These are phyloP conservation scores for Flammula alnicola DNA, from an alignment of 1,284 basidiomycete genomes.

Conservation along the genomic window DNA sequence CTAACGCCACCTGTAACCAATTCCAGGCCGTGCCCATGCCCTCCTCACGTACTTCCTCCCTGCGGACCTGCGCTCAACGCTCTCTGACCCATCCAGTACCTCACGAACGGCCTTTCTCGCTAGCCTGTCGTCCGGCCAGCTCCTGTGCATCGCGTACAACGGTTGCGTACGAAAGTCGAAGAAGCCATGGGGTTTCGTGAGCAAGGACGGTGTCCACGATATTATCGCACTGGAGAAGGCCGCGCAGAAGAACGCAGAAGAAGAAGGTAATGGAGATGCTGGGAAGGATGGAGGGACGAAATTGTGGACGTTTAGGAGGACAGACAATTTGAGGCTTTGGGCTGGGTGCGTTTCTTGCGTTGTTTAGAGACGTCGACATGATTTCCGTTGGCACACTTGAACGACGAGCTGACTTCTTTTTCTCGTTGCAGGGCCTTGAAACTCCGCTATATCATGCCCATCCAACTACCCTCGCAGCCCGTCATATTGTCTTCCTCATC, in stretches of 20 bases:
- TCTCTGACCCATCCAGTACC: conserved; percentile 40
- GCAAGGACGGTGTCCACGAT: conserved; percentile 77
- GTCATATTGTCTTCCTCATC: conserved; percentile 31
- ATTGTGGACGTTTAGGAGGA: conserved; percentile 82
- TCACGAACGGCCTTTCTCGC: conserved; percentile 50
- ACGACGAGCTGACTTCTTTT: too few species aligned
- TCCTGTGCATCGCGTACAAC: conserved; percentile 84
- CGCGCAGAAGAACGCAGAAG: conserved; percentile 35
- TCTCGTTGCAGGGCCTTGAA: conserved; percentile 68
- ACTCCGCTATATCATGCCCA: conserved; percentile 75
- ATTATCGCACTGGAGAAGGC: conserved; percentile 65
- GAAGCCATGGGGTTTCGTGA: conserved; percentile 89
- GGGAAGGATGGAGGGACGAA: conserved; percentile 43
- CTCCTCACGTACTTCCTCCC: conserved; percentile 62
- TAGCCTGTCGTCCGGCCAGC: conserved; percentile 76
- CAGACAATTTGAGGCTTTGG: conserved; percentile 84
- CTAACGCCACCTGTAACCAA: neutral
- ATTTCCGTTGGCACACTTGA: too few species aligned
- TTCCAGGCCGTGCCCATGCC: conserved; percentile 62
- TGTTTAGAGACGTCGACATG: too few species aligned
- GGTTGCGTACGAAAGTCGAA: conserved; percentile 76
- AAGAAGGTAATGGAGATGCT: conserved; percentile 17
- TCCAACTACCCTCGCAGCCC: conserved; percentile 54
- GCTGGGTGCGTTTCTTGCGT: conserved; percentile 57
- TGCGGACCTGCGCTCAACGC: conserved; percentile 45